These are phyloP conservation scores for Chalciporus piperatus DNA, from an alignment of 768 basidiomycete species.

Conservation along the genomic window DNA sequence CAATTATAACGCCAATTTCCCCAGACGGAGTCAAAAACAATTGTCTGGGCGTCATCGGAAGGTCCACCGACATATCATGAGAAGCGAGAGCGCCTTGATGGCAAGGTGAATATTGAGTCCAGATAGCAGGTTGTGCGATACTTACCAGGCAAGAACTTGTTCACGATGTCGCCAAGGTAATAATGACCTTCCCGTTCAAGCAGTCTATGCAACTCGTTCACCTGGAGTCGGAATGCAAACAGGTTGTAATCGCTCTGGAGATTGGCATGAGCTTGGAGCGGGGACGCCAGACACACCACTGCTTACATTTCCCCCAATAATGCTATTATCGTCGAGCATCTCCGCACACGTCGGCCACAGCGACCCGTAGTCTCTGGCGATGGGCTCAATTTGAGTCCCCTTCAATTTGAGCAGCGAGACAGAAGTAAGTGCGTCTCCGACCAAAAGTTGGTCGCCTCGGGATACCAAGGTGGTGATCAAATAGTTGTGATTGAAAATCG, in stretches of 20 bases:
- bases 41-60: slow-evolving; percentile 51
- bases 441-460: slow-evolving; percentile 52
- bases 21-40: slow-evolving; percentile 79
- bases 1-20: slow-evolving; percentile 68
- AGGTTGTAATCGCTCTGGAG: slow-evolving; percentile 66
- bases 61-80: slow-evolving; percentile 40
- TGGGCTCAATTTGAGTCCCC: slow-evolving; percentile 42
- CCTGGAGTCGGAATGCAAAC: slow-evolving; percentile 55
- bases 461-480: slow-evolving; percentile 64
- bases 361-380: slow-evolving; percentile 74
- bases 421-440: slow-evolving; percentile 82
- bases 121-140: background rate
- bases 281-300: slow-evolving; percentile 9
- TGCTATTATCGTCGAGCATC: slow-evolving; percentile 46
- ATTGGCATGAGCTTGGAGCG: slow-evolving; percentile 7
- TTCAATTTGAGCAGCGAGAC: slow-evolving; percentile 63
- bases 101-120: background rate
- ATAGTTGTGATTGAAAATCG: slow-evolving; percentile 83
- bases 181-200: slow-evolving; percentile 70
- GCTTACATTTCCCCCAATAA: slow-evolving; percentile 77
- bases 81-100: slow-evolving; percentile 53
- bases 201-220: slow-evolving; percentile 37
- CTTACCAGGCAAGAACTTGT: slow-evolving; percentile 68
- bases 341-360: slow-evolving; percentile 72
- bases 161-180: slow-evolving; percentile 74